Percentiles rank a stretch among this genome's conserved stretches.
These are phyloP conservation scores for Emergomyces orientalis DNA, from an alignment of 2,329 filamentous ascomycete species.

Conservation along the genomic window DNA sequence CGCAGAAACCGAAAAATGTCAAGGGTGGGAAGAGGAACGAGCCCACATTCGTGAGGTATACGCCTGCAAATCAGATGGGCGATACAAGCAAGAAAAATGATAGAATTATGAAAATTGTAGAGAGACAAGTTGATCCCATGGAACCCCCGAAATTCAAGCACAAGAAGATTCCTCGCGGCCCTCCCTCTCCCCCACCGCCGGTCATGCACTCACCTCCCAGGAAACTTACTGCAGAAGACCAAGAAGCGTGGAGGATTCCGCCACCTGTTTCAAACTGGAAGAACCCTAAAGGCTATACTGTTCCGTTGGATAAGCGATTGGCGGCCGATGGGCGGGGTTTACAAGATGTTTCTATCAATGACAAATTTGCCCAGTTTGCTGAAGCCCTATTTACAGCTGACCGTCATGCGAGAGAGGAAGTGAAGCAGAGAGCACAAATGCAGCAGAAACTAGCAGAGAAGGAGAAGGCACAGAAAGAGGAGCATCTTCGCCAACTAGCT, in stretches of 20 bases:
- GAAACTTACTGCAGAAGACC: conserved; percentile 92
- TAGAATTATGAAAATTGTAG: conserved; percentile 96
- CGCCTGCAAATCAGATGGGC: conserved; percentile 94
- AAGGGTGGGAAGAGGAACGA: conserved; percentile 71
- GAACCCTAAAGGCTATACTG: conserved; percentile 96
- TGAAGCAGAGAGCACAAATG: conserved; percentile 85
- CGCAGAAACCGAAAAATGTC: conserved; percentile 94
- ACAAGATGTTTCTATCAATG: conserved; percentile 92
- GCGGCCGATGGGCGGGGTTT: conserved; percentile 86
- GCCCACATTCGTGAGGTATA: conserved; percentile 90
- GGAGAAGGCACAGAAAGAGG: conserved; percentile 90
- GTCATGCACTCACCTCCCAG: conserved; percentile 91
- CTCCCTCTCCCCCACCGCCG: conserved; percentile 83
- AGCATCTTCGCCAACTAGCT: conserved; percentile 75
- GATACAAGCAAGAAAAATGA: conserved; percentile 77
- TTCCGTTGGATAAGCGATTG: conserved; percentile 87
- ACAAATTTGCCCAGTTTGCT: conserved; percentile 94
- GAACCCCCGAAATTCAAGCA: conserved; percentile 98
- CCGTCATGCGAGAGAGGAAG: conserved; percentile 87
- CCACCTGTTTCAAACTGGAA: conserved; percentile 97
- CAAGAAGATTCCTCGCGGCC: conserved; percentile 92
- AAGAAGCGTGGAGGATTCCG: conserved; percentile 89
- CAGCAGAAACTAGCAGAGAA: conserved; percentile 94
- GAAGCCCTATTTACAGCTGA: conserved; percentile 93
- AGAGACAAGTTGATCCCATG: conserved; percentile 87